phyloP scores from a whole-genome alignment of 208 protist species.

The Wallacemonas collosoma region DNA sequence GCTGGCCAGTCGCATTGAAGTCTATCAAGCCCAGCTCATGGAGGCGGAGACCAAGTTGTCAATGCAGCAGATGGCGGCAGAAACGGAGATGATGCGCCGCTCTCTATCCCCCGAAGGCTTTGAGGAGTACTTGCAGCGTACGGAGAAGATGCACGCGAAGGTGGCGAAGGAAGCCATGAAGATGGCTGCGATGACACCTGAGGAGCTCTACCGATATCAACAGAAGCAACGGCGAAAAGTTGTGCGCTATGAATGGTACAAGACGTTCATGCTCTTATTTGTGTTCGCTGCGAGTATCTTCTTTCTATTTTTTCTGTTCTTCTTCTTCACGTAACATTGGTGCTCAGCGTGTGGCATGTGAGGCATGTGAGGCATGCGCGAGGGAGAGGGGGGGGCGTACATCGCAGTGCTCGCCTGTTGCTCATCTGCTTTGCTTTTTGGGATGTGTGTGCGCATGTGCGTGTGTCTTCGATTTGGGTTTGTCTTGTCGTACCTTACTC shows the following conservation, averaged over 20 bases:
- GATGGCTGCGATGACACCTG: constrained; percentile 60
- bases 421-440: too few relatives aligned
- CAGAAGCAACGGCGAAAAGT: constrained; percentile 46
- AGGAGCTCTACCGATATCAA: constrained; percentile 63
- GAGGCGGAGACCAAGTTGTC: constrained; percentile 28
- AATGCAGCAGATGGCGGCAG: constrained; percentile 29
- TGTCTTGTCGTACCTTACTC: too few relatives aligned
- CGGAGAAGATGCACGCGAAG: constrained; percentile 33
- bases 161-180: constrained; percentile 45
- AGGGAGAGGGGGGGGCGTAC: background rate
- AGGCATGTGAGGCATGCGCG: background rate
- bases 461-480: too few relatives aligned
- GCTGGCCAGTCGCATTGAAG: constrained; percentile 45
- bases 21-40: constrained; percentile 22
- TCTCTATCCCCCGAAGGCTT: constrained; percentile 57
- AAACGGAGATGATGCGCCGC: constrained; percentile 68
- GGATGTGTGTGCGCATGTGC: too few relatives aligned
- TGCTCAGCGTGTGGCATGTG: background rate
- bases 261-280: constrained; percentile 46
- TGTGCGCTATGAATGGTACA: constrained; percentile 46
- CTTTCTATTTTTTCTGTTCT: constrained; percentile 63
- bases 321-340: constrained; percentile 60
- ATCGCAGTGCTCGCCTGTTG: too few relatives aligned
- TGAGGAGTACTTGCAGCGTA: constrained; percentile 37
- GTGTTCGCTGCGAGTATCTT: constrained; percentile 49